Base-by-base conservation (phyloP, 75 land plant species). In the Picea glauca region DNA sequence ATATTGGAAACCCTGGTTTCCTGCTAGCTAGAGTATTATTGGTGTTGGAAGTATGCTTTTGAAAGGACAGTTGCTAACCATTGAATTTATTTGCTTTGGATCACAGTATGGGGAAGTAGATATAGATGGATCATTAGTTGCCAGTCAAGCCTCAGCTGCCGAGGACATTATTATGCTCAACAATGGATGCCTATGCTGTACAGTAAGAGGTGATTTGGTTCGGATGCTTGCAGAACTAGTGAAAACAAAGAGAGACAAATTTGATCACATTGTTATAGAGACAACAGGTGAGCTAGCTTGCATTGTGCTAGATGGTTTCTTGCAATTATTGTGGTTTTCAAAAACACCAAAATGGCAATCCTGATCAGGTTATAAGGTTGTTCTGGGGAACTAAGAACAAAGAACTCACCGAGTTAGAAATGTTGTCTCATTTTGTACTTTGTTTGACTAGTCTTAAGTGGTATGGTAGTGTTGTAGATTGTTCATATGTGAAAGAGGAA, bases 151-250 rank as follows among this genome's bases (percentile, higher is more conserved):
- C 13, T 80, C 88, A 65, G 90, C 81, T 7, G 81, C 82, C n/a
- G 99, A 94, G 80, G 99, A 96, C 58, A 94, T 96, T 81, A 79
- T 96, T 56, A 94, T 94, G 99, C 93, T 96, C 76, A 96, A 89
- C 82, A 96, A 96, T 90, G 99, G 99, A 30, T 96, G 99, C 79
- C 79, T 96, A 2, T 96, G 99, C 76, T 96, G 99, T 79, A 96
- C 99, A 17, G 99, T 96, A 58, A 84, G 97, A 43, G 99, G 99
- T 35, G 99, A 96, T 81, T 89, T 96, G 13, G 97, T 96, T 72
- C 89, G 91, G 67, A 85, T 96, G 97, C 89, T 96, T 20, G 66
- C 83, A 62, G 86, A 96, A 78, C 85, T 96, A 70, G 88, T 87
- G 15, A 87, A 80, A 84, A 92, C 87, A 33, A 94, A 87, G 76